These are phyloP conservation scores for Coniosporium tulheliwenetii DNA, from an alignment of 2,329 filamentous ascomycete species.

Conservation along the genomic window DNA sequence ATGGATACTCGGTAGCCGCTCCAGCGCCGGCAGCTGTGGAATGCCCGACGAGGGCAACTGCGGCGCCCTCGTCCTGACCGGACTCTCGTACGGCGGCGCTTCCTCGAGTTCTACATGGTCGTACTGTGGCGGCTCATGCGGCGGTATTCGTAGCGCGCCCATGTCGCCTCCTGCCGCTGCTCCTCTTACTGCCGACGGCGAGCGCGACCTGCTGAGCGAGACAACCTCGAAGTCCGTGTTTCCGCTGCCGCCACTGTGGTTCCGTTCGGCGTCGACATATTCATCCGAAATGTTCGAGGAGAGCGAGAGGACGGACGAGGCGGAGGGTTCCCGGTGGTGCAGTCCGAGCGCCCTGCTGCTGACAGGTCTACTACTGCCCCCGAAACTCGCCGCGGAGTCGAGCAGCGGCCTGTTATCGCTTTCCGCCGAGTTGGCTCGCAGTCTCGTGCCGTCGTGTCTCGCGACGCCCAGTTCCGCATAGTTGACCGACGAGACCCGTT, in stretches of 20 bases:
- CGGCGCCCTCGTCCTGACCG: slow-evolving; percentile 10
- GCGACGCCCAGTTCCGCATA: slow-evolving; percentile 66
- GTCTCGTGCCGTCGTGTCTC: slow-evolving; percentile 58
- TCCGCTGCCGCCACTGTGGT: slow-evolving; percentile 7
- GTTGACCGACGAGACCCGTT: slow-evolving; percentile 57
- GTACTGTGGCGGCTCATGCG: slow-evolving; percentile 17
- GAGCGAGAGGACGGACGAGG: slow-evolving; percentile 23
- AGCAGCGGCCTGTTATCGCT: slow-evolving; percentile 58
- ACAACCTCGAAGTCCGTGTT: slow-evolving; percentile 27
- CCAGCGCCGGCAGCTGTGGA: neutral
- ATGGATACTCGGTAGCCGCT: slow-evolving; percentile 2
- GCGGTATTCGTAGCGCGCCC: slow-evolving; percentile 12
- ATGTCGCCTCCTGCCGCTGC: slow-evolving; percentile 9
- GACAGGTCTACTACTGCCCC: slow-evolving; percentile 9
- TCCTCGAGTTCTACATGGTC: slow-evolving; percentile 23
- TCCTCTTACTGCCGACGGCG: slow-evolving; percentile 4
- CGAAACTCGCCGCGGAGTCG: slow-evolving; percentile 54
- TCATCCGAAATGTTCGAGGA: slow-evolving; percentile 22
- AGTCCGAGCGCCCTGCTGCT: slow-evolving; percentile 14
- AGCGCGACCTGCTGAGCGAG: slow-evolving; percentile 20
- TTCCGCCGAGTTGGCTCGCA: slow-evolving; percentile 58
- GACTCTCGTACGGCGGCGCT: slow-evolving; percentile 32
- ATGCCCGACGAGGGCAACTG: neutral
- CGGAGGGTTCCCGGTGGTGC: slow-evolving; percentile 27
- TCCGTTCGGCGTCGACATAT: slow-evolving; percentile 5